Conservation (phyloP, 2,329 filamentous ascomycete genomes). For the Didymella pinodella region DNA sequence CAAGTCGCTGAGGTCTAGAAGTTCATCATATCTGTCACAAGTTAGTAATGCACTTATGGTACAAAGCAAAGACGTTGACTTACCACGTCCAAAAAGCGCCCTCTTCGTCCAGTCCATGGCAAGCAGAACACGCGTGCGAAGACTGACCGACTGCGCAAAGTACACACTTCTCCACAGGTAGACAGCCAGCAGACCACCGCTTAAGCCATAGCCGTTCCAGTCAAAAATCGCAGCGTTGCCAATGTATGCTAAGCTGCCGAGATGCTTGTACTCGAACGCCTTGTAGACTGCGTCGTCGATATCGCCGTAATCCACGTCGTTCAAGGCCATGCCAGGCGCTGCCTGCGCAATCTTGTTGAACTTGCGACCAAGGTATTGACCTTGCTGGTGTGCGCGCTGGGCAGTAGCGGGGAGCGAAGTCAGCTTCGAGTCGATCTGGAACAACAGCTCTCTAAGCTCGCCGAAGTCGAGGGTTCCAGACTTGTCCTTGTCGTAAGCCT, state of each 20-base stretch:
- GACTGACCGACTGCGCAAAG: constrained; percentile 95
- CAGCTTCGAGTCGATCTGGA: constrained; percentile 92
- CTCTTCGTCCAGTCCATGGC: constrained; percentile 99
- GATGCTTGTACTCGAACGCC: constrained; percentile 91
- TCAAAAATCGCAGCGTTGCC: constrained; percentile 98
- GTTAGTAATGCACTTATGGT: constrained; percentile 1
- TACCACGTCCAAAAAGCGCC: constrained; percentile 93
- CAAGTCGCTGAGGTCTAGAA: constrained; percentile 29
- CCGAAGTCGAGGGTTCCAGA: constrained; percentile 93
- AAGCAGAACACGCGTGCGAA: constrained; percentile 84
- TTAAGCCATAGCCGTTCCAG: constrained; percentile 77
- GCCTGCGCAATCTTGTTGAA: constrained; percentile 88
- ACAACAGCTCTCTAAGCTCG: constrained; percentile 86
- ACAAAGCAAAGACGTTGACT: constrained; percentile 46
- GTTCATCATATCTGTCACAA: constrained; percentile 42
- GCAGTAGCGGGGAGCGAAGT: constrained; percentile 95
- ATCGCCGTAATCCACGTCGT: constrained; percentile 87
- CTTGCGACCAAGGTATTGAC: constrained; percentile 89
- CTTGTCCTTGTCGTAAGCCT: constrained; percentile 90
- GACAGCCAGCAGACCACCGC: constrained; percentile 87
- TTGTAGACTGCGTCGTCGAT: constrained; percentile 92
- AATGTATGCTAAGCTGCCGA: constrained; percentile 92
- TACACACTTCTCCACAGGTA: constrained; percentile 97
- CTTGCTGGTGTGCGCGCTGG: constrained; percentile 95
- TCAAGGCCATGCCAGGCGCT: constrained; percentile 75